Percentiles rank a stretch among this genome's conserved stretches.
Conservation (phyloP, 768 basidiomycete species). For the Harrya chromipes region DNA sequence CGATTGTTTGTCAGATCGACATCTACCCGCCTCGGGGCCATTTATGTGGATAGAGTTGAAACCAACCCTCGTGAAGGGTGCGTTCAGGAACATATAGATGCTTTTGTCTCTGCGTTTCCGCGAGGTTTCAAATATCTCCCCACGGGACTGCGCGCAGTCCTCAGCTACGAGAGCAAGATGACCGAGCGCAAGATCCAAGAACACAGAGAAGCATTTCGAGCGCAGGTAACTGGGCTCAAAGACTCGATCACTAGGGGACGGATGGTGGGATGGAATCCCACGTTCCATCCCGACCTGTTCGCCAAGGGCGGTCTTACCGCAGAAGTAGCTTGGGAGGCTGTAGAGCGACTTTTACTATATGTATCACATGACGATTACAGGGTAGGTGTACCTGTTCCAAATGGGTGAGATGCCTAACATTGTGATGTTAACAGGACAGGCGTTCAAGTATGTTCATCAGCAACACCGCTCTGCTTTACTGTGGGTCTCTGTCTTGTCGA, state of each 20-base stretch:
- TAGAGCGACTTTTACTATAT: too few species aligned
- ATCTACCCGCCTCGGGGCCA: conserved; percentile 6
- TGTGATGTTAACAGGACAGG: too few species aligned
- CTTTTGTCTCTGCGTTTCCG: conserved; percentile 10
- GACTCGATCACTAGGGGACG: not conserved
- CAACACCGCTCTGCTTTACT: too few species aligned
- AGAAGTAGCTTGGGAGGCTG: too few species aligned
- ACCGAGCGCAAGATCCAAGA: rapidly evolving
- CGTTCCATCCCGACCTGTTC: not conserved
- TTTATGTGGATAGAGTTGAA: conserved; percentile 17
- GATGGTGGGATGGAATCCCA: not conserved
- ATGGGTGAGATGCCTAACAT: too few species aligned
- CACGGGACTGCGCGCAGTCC: conserved; percentile 2
- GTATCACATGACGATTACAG: too few species aligned
- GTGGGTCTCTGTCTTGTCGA: too few species aligned
- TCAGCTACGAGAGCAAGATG: not conserved
- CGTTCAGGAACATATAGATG: conserved; percentile 4
- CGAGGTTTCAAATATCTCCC: not conserved
- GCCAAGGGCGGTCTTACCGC: too few species aligned
- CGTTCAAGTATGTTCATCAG: too few species aligned
- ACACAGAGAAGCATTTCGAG: not conserved
- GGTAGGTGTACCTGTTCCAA: too few species aligned
- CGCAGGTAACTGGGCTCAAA: not conserved
- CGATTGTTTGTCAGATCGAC: conserved; percentile 1
- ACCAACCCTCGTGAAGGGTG: not conserved